Evolutionary conservation across 768 basidiomycete species (phyloP).

Genomic region (Hemileccinum rubropunctum): DNA sequence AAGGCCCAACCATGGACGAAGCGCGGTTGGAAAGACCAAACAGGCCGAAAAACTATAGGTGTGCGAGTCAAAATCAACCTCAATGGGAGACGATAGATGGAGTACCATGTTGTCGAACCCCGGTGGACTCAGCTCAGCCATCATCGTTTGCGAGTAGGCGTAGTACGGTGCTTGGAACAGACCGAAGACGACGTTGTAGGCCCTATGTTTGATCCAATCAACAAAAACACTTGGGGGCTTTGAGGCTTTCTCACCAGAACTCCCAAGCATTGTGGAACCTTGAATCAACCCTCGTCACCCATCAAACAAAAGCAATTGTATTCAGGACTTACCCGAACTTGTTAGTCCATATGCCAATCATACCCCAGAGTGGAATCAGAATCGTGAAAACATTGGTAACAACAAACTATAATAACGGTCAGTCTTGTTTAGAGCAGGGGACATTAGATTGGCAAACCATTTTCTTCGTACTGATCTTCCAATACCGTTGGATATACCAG

Average conservation of each 20-base stretch:
- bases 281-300: no score
- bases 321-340: constrained; percentile 56
- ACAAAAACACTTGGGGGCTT: background rate
- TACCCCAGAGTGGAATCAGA: constrained; percentile 81
- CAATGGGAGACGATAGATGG: background rate
- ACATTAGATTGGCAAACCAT: constrained; percentile 50
- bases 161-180: constrained; percentile 87
- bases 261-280: constrained; percentile 84
- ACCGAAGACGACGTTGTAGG: constrained; percentile 77
- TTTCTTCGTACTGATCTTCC: constrained; percentile 75
- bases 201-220: constrained; percentile 39
- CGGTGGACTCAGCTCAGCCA: constrained; percentile 84
- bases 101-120: constrained; percentile 80
- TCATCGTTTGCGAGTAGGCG: constrained; percentile 83
- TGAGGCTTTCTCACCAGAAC: constrained; percentile 58
- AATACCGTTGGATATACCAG: constrained; percentile 81
- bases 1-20: constrained; percentile 85
- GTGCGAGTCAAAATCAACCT: background rate
- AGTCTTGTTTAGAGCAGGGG: background rate
- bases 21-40: constrained; percentile 83
- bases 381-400: constrained; percentile 76
- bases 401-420: constrained; percentile 48
- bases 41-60: constrained; percentile 73
- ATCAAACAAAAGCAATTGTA: background rate
- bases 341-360: constrained; percentile 80